Conservation (phyloP, 83 land plant genomes). For the Picea abies region DNA sequence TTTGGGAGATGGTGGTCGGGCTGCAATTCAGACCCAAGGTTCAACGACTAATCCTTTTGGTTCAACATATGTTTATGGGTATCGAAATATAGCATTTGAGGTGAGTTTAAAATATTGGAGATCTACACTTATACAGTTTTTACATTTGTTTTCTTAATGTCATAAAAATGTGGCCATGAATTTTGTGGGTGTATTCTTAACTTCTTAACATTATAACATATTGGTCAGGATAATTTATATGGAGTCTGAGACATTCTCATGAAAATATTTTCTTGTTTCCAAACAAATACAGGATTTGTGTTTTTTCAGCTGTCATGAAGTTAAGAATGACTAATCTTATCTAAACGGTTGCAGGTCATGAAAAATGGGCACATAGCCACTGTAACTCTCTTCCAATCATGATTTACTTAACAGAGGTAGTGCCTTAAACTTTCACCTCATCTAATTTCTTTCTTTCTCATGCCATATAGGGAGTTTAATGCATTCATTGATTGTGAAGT, state of each 20-base stretch:
- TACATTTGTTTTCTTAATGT: not conserved
- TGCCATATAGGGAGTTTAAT: too few species aligned
- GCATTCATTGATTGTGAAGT: too few species aligned
- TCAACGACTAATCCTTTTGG: slow-evolving; percentile 95
- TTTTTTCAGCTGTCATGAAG: not conserved
- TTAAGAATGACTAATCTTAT: not conserved
- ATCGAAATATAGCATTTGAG: slow-evolving; percentile 93
- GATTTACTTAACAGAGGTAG: not conserved
- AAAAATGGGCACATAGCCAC: slow-evolving; percentile 93
- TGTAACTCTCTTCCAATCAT: slow-evolving; percentile 85
- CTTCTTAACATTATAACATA: not conserved
- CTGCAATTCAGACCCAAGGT: slow-evolving; percentile 98
- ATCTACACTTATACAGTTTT: not conserved
- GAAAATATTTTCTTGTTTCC: not conserved
- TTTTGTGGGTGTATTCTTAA: not conserved
- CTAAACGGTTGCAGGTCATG: slow-evolving; percentile 61
- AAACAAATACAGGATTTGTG: not conserved
- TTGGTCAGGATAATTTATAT: slow-evolving; percentile 3
- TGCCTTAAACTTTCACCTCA: not conserved
- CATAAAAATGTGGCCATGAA: not conserved
- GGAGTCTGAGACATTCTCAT: not conserved
- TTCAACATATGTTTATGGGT: slow-evolving; percentile 93
- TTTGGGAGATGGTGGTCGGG: slow-evolving; percentile 91
- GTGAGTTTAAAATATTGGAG: slow-evolving; percentile 25
- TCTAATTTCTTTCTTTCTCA: too few species aligned